Evolutionary conservation across 176 grass and related monocot species (phyloP).

Genomic region (Bromus sterilis): DNA sequence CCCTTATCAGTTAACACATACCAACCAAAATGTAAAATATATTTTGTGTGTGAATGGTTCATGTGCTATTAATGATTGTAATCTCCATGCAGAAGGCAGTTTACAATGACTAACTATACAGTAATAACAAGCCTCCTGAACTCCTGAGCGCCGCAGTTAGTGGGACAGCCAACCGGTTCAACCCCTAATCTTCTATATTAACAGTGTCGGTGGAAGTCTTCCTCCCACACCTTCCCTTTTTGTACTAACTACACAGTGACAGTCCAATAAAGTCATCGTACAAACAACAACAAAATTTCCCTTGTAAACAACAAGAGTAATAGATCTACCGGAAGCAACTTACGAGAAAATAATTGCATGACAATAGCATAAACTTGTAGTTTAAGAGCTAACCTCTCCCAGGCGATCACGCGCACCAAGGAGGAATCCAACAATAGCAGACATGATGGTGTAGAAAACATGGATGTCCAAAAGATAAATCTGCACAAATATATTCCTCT

Average conservation of each 20-base stretch:
- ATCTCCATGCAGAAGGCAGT: background rate
- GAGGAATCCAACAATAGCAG: slow-evolving; percentile 85
- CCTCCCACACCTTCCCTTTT: background rate
- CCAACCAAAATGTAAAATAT: background rate
- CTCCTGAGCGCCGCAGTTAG: background rate
- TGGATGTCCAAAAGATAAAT: slow-evolving; percentile 96
- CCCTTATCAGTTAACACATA: no score
- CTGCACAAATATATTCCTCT: slow-evolving; percentile 30
- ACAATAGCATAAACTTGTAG: background rate
- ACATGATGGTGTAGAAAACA: slow-evolving; percentile 84
- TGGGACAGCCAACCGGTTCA: background rate
- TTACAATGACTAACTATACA: background rate
- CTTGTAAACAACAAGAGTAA: background rate
- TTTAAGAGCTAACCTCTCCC: slow-evolving; percentile 63
- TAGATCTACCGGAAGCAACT: background rate
- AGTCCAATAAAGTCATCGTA: background rate
- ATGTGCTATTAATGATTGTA: background rate
- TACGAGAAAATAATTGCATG: background rate
- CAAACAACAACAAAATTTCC: background rate
- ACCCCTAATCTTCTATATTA: background rate
- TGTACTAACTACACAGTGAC: background rate
- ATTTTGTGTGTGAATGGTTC: background rate
- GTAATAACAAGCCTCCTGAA: background rate
- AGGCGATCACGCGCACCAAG: slow-evolving; percentile 80
- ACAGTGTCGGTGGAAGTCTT: background rate